Evolutionary conservation across 2,329 filamentous ascomycete genomes (phyloP).

Genomic region (Onygena corvina): DNA sequence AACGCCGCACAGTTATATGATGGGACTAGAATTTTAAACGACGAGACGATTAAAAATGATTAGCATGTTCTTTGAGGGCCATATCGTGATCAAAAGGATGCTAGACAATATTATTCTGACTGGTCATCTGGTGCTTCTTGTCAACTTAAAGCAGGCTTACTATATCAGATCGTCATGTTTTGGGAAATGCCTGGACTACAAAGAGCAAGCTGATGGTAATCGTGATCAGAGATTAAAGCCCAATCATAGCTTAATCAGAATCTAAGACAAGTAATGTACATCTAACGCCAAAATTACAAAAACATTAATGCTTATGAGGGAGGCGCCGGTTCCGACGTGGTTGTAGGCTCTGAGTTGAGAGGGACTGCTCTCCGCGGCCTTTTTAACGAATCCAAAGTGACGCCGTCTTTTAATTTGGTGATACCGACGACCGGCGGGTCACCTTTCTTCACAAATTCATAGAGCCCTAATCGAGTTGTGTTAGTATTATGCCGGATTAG

Average conservation of each 20-base stretch:
- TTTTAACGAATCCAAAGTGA: conserved; percentile 75
- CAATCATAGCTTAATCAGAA: neutral
- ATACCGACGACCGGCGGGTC: conserved; percentile 83
- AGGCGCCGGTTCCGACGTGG: neutral
- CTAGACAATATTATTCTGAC: too few species aligned
- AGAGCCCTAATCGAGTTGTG: conserved; percentile 37
- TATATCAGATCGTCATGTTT: too few species aligned
- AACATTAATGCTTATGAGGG: conserved; percentile 2
- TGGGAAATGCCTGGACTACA: too few species aligned
- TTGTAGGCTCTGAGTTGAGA: conserved; percentile 15
- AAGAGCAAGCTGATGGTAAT: too few species aligned
- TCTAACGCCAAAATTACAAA: neutral
- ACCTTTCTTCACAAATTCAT: conserved; percentile 88
- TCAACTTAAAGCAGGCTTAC: too few species aligned
- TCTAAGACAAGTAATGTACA: conserved; percentile 7
- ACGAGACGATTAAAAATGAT: neutral
- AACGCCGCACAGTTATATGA: conserved; percentile 14
- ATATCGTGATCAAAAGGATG: too few species aligned
- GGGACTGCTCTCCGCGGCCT: conserved; percentile 59
- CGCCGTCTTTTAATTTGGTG: conserved; percentile 69
- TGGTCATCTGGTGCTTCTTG: too few species aligned
- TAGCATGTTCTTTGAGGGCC: too few species aligned
- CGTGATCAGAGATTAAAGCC: conserved; percentile 1
- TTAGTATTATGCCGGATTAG: neutral
- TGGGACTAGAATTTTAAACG: conserved; percentile 16